These are phyloP conservation scores for Drosera spatulata DNA, from an alignment of 179 eudicot species.

Conservation along the genomic window DNA sequence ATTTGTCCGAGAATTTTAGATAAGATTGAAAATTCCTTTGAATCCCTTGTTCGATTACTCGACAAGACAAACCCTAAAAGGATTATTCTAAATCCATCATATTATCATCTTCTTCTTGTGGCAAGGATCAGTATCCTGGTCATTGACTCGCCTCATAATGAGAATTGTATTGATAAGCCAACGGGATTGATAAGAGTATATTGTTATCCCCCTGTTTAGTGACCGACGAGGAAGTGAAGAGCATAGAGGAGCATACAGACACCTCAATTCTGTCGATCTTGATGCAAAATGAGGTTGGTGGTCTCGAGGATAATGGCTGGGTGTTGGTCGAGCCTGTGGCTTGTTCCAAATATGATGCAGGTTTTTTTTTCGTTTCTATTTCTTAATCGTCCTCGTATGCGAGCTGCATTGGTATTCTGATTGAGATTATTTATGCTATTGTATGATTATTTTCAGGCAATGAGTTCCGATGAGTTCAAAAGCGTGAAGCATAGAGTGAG, in stretches of 20 bases:
- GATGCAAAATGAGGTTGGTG: slow-evolving; percentile 54
- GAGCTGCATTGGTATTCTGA: no score
- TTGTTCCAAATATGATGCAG: slow-evolving; percentile 65
- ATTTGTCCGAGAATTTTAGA: no score
- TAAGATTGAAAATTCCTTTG: no score
- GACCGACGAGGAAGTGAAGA: slow-evolving; percentile 17
- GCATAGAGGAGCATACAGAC: slow-evolving; percentile 64
- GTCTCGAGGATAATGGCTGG: slow-evolving; percentile 54
- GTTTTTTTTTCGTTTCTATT: slow-evolving; percentile 15
- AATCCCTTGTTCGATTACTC: no score
- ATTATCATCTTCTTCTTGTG: no score
- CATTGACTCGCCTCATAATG: no score
- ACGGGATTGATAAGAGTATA: slow-evolving; percentile 43
- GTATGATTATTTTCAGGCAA: slow-evolving; percentile 21
- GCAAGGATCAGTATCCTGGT: slow-evolving; percentile 25
- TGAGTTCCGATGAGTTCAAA: slow-evolving; percentile 60
- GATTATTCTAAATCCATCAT: no score
- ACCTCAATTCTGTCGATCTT: slow-evolving; percentile 60
- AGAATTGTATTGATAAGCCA: slow-evolving; percentile 28
- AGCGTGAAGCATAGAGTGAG: slow-evolving; percentile 72
- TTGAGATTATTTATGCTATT: neutral
- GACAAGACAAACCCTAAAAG: no score
- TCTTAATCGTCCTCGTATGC: neutral
- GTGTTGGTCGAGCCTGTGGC: slow-evolving; percentile 36
- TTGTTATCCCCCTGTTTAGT: slow-evolving; percentile 33